Percentiles rank a stretch among this genome's conserved stretches.
phyloP scores from a whole-genome alignment of 257 asterid genomes.

The Lavandula angustifolia region DNA sequence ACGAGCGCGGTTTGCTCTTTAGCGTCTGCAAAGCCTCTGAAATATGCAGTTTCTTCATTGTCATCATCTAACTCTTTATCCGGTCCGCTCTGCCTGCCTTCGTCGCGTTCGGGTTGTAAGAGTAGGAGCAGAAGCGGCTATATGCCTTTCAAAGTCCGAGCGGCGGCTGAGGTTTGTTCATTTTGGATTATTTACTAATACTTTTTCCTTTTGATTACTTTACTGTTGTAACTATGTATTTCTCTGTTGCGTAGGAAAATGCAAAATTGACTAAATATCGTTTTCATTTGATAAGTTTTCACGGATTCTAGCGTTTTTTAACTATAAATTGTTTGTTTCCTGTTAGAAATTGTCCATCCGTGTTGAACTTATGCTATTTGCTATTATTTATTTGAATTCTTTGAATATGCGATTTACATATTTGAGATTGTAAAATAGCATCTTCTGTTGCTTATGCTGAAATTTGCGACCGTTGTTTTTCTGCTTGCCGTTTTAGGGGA shows the following conservation, averaged over 20 bases:
- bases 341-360: too few relatives aligned
- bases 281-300: too few relatives aligned
- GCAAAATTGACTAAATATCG: too few relatives aligned
- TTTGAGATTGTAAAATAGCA: not conserved
- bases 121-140: conserved; percentile 34
- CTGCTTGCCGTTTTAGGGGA: conserved; percentile 22
- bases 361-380: too few relatives aligned
- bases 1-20: conserved; percentile 36
- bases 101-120: conserved; percentile 31
- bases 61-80: conserved; percentile 53
- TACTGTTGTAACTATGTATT: too few relatives aligned
- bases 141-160: conserved; percentile 49
- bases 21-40: conserved; percentile 35
- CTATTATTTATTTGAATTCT: too few relatives aligned
- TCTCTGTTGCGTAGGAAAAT: too few relatives aligned
- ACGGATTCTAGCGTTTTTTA: too few relatives aligned
- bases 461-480: not conserved
- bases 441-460: conserved; percentile 1
- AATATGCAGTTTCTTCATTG: conserved; percentile 38
- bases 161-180: conserved; percentile 60
- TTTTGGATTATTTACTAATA: too few relatives aligned
- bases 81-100: conserved; percentile 47
- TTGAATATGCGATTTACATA: not conserved
- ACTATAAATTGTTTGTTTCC: too few relatives aligned
- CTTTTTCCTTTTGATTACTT: too few relatives aligned